Evolutionary conservation across 345 rosid species (phyloP).

Genomic region (Excoecaria cochinchinensis): DNA sequence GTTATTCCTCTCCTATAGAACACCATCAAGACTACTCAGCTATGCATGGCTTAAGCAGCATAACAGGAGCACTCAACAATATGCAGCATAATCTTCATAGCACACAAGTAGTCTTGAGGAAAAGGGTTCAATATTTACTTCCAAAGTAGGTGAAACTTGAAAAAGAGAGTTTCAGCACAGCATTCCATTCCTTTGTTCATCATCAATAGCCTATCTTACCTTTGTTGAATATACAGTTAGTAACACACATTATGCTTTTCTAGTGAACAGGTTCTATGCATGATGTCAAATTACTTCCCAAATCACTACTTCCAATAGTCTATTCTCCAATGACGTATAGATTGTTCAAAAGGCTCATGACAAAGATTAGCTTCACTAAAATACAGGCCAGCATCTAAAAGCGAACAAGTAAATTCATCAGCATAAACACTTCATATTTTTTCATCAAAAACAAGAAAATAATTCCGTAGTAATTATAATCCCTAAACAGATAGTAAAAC

Average conservation of each 20-base stretch:
- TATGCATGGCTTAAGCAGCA: not conserved
- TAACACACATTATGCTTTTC: not conserved
- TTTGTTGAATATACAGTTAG: not conserved
- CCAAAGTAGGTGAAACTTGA: no score
- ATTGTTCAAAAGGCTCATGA: no score
- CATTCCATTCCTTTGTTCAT: not conserved
- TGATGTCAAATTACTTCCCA: not conserved
- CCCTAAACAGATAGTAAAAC: not conserved
- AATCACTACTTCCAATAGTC: not conserved
- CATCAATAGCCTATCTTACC: not conserved
- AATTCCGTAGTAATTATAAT: no score
- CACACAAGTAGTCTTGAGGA: not conserved
- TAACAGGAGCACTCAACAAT: not conserved
- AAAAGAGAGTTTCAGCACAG: not conserved
- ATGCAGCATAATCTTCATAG: not conserved
- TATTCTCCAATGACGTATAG: not conserved
- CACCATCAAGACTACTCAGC: not conserved
- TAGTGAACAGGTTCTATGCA: not conserved
- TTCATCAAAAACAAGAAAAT: no score
- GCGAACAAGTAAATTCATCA: no score
- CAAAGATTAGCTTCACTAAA: no score
- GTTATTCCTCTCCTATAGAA: not conserved
- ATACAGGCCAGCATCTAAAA: no score
- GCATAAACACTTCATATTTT: no score
- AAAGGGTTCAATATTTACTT: not conserved